Percentiles rank a stretch among this genome's conserved stretches.
Evolutionary conservation across 306 rosid genomes (phyloP).

Genomic region (Quercus variabilis): DNA sequence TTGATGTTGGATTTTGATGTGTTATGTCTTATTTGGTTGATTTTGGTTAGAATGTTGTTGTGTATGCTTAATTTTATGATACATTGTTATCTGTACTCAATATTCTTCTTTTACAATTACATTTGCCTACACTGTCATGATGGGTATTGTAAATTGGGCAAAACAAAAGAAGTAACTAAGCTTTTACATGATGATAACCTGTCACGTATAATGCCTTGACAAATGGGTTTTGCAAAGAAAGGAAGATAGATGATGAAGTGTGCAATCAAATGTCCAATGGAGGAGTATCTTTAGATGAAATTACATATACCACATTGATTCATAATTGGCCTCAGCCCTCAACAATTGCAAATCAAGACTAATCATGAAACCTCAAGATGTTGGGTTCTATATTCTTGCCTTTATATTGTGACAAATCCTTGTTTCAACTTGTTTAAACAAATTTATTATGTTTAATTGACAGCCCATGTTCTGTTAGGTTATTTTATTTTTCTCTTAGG

Average conservation of each 20-base stretch:
- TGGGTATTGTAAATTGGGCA: constrained; percentile 65
- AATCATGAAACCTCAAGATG: constrained; percentile 20
- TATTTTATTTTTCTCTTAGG: background rate
- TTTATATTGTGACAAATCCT: background rate
- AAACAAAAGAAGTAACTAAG: constrained; percentile 49
- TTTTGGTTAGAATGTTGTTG: no score
- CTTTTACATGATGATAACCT: constrained; percentile 44
- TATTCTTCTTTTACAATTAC: no score
- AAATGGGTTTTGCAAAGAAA: constrained; percentile 45
- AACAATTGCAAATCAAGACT: constrained; percentile 26
- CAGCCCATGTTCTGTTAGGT: background rate
- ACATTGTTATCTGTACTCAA: background rate
- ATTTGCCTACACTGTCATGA: constrained; percentile 52
- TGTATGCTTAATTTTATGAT: no score
- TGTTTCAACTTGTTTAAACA: background rate
- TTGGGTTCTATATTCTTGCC: constrained; percentile 2
- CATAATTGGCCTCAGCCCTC: constrained; percentile 38
- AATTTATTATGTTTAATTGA: background rate
- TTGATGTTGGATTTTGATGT: no score
- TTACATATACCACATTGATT: constrained; percentile 42
- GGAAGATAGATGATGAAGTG: constrained; percentile 20
- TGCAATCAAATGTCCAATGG: constrained; percentile 31
- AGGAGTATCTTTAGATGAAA: constrained; percentile 41
- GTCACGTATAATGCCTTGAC: constrained; percentile 45
- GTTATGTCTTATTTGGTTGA: no score